Conservation (phyloP, 768 basidiomycete species). For the Scleroderma citrinum region DNA sequence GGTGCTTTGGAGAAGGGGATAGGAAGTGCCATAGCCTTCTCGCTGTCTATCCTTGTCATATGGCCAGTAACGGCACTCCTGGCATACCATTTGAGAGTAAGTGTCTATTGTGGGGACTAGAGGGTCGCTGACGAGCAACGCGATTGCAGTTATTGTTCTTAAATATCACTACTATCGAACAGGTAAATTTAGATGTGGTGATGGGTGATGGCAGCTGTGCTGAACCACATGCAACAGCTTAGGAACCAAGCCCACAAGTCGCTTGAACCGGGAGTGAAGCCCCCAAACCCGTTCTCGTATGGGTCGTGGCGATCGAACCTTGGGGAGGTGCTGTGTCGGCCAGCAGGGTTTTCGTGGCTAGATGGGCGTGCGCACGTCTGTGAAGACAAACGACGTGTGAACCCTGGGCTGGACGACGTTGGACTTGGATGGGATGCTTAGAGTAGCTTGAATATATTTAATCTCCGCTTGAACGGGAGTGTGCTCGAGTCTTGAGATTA, state of each 20-base stretch:
- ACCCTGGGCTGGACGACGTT: constrained; percentile 52
- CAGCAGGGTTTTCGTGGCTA: constrained; percentile 77
- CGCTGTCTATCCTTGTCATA: constrained; percentile 62
- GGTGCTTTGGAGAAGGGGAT: constrained; percentile 45
- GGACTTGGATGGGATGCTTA: constrained; percentile 19
- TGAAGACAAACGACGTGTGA: constrained; percentile 68
- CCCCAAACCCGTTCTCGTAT: constrained; percentile 85
- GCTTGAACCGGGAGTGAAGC: constrained; percentile 55
- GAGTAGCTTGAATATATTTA: constrained; percentile 16
- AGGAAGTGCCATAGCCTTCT: constrained; percentile 80
- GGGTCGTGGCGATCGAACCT: constrained; percentile 72
- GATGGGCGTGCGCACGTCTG: constrained; percentile 53
- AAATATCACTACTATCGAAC: constrained; percentile 95
- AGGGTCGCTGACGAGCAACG: background rate
- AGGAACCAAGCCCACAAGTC: constrained; percentile 78
- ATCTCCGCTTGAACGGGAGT: constrained; percentile 19
- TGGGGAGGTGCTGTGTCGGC: constrained; percentile 71
- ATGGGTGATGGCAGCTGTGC: constrained; percentile 6
- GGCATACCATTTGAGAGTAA: constrained; percentile 79
- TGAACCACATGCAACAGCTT: constrained; percentile 44
- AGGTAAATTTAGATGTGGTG: constrained; percentile 56
- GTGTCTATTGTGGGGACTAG: constrained; percentile 20
- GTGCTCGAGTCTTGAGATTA: constrained; percentile 26
- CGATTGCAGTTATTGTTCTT: constrained; percentile 60
- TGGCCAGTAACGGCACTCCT: constrained; percentile 82